A percentile compares a stretch with the other conserved stretches of the same genome.
Conservation (phyloP, 495 filamentous ascomycete genomes). For the Chaetomium tenue region DNA sequence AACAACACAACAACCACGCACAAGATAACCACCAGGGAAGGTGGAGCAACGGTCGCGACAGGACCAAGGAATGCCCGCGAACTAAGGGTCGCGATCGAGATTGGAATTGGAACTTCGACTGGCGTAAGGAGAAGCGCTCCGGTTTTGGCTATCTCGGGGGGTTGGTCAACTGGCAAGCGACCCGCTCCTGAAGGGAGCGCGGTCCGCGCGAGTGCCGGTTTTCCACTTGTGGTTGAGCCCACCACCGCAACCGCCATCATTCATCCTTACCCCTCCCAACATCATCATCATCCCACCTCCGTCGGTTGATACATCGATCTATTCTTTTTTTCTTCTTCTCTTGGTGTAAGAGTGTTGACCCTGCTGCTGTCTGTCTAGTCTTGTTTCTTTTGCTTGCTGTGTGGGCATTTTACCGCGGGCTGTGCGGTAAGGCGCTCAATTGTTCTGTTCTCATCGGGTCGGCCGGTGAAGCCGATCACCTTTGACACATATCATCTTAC, state of each 20-base stretch:
- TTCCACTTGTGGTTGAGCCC: conserved; percentile 56
- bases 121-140: conserved; percentile 66
- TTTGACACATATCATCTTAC: conserved; percentile 22
- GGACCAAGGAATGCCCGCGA: conserved; percentile 49
- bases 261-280: neutral
- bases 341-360: conserved; percentile 33
- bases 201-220: conserved; percentile 35
- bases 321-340: conserved; percentile 17
- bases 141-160: conserved; percentile 78
- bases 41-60: conserved; percentile 44
- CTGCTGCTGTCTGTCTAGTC: conserved; percentile 29
- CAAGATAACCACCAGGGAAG: conserved; percentile 22
- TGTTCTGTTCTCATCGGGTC: conserved; percentile 17
- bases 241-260: conserved; percentile 3
- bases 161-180: conserved; percentile 82
- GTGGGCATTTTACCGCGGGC: neutral
- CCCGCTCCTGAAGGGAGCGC: conserved; percentile 38
- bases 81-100: conserved; percentile 52
- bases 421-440: conserved; percentile 13
- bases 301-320: conserved; percentile 24
- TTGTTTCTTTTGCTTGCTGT: conserved; percentile 17
- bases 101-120: conserved; percentile 56
- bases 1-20: conserved; percentile 22
- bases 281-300: conserved; percentile 12
- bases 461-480: neutral